Evolutionary conservation across 768 basidiomycete species (phyloP).

Genomic region (Crepidotus variabilis): DNA sequence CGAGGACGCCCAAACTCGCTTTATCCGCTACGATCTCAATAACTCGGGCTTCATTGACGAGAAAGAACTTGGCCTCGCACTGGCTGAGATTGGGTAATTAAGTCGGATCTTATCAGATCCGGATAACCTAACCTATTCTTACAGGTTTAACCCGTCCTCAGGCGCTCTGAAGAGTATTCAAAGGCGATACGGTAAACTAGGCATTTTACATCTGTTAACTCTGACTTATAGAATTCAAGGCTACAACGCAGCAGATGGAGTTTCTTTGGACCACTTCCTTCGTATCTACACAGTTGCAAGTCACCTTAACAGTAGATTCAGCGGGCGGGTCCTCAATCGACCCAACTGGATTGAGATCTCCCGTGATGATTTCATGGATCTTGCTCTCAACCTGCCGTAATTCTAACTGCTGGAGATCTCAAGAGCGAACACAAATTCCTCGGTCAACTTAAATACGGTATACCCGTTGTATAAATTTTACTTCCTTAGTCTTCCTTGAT

Average conservation of each 20-base stretch:
- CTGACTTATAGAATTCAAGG: neutral
- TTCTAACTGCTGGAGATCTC: neutral
- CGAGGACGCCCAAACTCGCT: neutral
- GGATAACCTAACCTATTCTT: neutral
- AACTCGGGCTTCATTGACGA: neutral
- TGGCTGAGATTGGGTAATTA: neutral
- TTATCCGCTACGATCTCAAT: neutral
- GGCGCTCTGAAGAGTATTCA: neutral
- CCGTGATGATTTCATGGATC: neutral
- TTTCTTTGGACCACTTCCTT: neutral
- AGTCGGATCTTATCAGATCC: neutral
- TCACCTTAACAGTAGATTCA: neutral
- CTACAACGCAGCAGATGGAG: neutral
- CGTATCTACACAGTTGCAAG: neutral
- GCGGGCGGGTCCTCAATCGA: neutral
- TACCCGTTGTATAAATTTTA: too few relatives aligned
- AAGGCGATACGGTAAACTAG: neutral
- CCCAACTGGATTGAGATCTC: neutral
- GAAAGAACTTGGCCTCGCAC: neutral
- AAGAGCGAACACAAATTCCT: too few relatives aligned
- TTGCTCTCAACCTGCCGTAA: neutral
- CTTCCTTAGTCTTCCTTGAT: too few relatives aligned
- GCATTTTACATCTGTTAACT: neutral
- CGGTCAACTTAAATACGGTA: too few relatives aligned
- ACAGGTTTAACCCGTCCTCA: neutral